Percentiles rank a stretch among this genome's conserved stretches.
These are phyloP conservation scores for Babesia ovata DNA, from an alignment of 169 alveolate species.

Conservation along the genomic window DNA sequence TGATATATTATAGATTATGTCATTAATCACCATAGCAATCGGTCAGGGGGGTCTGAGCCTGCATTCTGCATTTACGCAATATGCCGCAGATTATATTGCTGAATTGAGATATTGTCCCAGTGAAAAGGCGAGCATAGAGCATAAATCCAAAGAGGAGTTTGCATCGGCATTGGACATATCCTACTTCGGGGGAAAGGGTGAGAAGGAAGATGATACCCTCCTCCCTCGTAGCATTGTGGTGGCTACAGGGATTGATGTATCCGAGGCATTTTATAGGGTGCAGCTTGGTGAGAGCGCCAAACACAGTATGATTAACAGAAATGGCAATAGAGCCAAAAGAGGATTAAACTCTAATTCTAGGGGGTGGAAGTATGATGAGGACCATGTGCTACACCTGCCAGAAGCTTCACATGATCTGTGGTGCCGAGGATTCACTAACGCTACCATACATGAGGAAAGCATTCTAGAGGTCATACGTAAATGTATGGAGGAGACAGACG, in stretches of 20 bases:
- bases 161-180: constrained; percentile 1
- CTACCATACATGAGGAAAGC: constrained; percentile 36
- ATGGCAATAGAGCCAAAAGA: background rate
- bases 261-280: background rate
- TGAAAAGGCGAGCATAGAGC: background rate
- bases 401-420: constrained; percentile 28
- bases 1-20: background rate
- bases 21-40: constrained; percentile 26
- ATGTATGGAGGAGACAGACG: constrained; percentile 52
- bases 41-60: constrained; percentile 31
- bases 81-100: constrained; percentile 28
- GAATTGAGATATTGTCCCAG: background rate
- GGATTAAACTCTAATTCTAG: background rate
- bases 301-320: background rate
- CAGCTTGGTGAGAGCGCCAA: background rate
- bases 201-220: background rate
- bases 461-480: constrained; percentile 40
- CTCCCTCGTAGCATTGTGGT: constrained; percentile 31
- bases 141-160: background rate
- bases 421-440: constrained; percentile 37
- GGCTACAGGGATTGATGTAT: background rate
- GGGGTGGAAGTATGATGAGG: constrained; percentile 14
- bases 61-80: constrained; percentile 33
- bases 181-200: constrained; percentile 1
- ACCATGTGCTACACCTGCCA: background rate